These are phyloP conservation scores for Adansonia madagascariensis DNA, from an alignment of 441 rosid species.

Conservation along the genomic window DNA sequence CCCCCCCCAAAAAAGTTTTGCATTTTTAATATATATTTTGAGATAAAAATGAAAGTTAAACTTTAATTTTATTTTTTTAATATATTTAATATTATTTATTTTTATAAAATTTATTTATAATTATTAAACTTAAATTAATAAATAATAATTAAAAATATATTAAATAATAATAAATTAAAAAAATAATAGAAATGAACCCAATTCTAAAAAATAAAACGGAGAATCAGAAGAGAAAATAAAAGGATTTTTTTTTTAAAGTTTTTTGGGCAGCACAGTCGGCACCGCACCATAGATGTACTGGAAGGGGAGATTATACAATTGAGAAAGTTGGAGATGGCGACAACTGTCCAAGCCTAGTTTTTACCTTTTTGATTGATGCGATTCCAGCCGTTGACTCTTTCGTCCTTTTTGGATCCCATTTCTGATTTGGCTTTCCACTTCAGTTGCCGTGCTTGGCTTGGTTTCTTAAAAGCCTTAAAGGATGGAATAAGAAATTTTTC, in stretches of 20 bases:
- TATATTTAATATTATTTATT: too few species aligned
- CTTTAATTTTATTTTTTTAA: too few species aligned
- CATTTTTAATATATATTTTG: not conserved
- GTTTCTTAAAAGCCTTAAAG: too few species aligned
- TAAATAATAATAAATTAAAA: too few species aligned
- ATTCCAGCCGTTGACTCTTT: not conserved
- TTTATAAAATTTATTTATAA: too few species aligned
- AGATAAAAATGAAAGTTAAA: too few species aligned
- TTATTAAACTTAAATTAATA: not conserved
- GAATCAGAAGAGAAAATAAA: not conserved
- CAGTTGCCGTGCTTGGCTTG: not conserved
- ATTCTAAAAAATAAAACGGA: not conserved
- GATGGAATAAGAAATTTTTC: too few species aligned
- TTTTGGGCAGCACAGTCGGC: slow-evolving; percentile 47
- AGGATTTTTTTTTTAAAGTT: not conserved
- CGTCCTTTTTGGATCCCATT: not conserved
- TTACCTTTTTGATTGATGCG: not conserved
- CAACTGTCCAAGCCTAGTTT: slow-evolving; percentile 25
- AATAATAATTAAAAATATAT: not conserved
- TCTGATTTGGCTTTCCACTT: not conserved
- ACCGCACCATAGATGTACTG: slow-evolving; percentile 21
- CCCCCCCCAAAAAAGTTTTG: not conserved
- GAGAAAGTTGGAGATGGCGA: not conserved
- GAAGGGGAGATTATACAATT: not conserved
- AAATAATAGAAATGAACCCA: too few species aligned